Evolutionary conservation across 225 moss, liverwort and hornwort genomes (phyloP).

Genomic region (Antitrichia curtipendula): DNA sequence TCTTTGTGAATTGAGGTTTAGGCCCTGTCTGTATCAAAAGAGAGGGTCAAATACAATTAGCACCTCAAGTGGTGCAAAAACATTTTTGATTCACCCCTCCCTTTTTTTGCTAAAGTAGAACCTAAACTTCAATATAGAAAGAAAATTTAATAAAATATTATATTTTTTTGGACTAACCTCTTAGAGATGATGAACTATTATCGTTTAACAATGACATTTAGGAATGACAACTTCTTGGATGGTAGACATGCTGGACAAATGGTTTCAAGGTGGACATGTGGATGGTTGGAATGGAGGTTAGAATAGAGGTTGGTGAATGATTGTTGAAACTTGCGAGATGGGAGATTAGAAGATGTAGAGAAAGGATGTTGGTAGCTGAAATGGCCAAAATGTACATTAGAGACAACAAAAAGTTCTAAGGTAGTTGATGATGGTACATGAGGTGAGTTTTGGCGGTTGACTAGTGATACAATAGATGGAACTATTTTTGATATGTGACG

Average conservation of each 20-base stretch:
- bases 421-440: neutral
- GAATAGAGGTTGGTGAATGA: fast-evolving
- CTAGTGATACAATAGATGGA: neutral
- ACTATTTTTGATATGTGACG: neutral
- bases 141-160: neutral
- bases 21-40: neutral
- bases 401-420: neutral
- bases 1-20: neutral
- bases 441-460: fast-evolving
- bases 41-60: neutral
- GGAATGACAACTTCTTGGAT: neutral
- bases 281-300: neutral
- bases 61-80: neutral
- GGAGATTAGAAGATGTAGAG: neutral
- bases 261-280: neutral
- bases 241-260: neutral
- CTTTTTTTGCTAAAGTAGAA: neutral
- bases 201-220: neutral
- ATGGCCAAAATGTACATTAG: neutral
- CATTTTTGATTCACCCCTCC: neutral
- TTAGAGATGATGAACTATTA: neutral
- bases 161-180: neutral
- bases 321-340: fast-evolving
- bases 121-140: neutral
- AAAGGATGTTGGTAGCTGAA: neutral